These are phyloP conservation scores for Actinomortierella wolfii DNA, from an alignment of 371 early-diverging fungal genomes.

Conservation along the genomic window DNA sequence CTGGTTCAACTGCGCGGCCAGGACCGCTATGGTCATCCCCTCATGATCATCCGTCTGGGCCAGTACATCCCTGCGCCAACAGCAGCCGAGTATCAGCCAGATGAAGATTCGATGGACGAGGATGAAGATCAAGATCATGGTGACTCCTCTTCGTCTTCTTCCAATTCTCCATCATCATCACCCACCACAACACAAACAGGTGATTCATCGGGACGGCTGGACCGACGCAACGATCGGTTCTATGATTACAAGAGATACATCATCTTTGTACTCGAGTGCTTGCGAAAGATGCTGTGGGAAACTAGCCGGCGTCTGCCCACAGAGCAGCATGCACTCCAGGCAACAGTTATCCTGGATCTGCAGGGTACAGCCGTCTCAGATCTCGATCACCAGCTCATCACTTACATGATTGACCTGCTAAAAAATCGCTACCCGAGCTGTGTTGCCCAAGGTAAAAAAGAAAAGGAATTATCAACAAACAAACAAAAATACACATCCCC, in stretches of 20 bases:
- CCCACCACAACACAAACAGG: too few species aligned
- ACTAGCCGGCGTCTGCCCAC: conserved; percentile 36
- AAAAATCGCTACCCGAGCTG: conserved; percentile 45
- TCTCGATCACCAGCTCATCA: conserved; percentile 38
- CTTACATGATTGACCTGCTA: conserved; percentile 40
- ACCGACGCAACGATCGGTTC: conserved; percentile 20
- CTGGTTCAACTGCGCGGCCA: conserved; percentile 35
- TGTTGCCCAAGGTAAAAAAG: conserved; percentile 36
- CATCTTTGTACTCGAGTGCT: conserved; percentile 40
- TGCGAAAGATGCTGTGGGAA: conserved; percentile 43
- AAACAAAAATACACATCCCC: neutral
- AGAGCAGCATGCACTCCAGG: conserved; percentile 37
- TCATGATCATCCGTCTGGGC: conserved; percentile 37
- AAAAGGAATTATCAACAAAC: neutral
- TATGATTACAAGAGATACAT: conserved; percentile 38
- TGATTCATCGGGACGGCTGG: too few species aligned
- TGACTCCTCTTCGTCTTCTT: too few species aligned
- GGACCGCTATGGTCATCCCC: conserved; percentile 40
- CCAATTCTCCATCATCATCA: too few species aligned
- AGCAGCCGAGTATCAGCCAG: conserved; percentile 9
- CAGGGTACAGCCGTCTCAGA: conserved; percentile 39
- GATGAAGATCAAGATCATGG: conserved; percentile 6
- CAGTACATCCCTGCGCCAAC: conserved; percentile 33
- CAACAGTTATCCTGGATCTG: conserved; percentile 37
- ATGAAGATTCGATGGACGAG: conserved; percentile 3